Base-by-base conservation (phyloP, 2,329 filamentous ascomycete species). In the Fusarium camptoceras region DNA sequence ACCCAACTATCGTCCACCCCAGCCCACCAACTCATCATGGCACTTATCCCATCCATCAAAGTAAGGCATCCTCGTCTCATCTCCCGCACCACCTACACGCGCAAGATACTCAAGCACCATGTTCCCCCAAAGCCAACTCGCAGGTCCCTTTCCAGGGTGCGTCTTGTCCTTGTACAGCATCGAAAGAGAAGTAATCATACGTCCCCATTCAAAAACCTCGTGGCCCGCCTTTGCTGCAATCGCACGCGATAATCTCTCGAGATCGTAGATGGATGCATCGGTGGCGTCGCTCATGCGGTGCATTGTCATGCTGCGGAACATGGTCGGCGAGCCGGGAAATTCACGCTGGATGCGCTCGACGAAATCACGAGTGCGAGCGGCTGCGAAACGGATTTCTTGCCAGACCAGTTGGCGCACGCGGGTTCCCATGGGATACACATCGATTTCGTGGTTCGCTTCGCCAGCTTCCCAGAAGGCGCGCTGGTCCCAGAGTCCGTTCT, bases 111-210 rank as follows among this genome's bases (percentile, higher is more conserved):
- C 69, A 5, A 71, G 65, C 16, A 71, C 55, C 69, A 71, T 71
- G 8, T 72, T 68, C 0, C 65, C 69, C 69, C 69, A 71, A 16
- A 71, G 68, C 69, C 69, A 71, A 50, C 69, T 71, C n/a, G 68
- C 69, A 8, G 68, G 60, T 2, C 69, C 69, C 31, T 51, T 68
- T 10, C 68, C 69, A 1, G 68, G 63, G 9, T 71, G 68, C 25
- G 68, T 71, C 60, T 69, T 51, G n/a, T 71, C 68, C 47, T 71
- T 71, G 46, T 71, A 71, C 47, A 71, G 50, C 68, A 71, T 71
- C 15, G 68, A 66, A 8, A 71, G 53, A 18, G 64, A 68, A 0
- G 42, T 39, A 12, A 71, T 64, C 34, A 71, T 48, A n/a, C 68
- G 68, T 6, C 68, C 68, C 68, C 68, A 71, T 11, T 71, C 68